phyloP scores from a whole-genome alignment of 306 rosid genomes.

The Abrus pulchellus region DNA sequence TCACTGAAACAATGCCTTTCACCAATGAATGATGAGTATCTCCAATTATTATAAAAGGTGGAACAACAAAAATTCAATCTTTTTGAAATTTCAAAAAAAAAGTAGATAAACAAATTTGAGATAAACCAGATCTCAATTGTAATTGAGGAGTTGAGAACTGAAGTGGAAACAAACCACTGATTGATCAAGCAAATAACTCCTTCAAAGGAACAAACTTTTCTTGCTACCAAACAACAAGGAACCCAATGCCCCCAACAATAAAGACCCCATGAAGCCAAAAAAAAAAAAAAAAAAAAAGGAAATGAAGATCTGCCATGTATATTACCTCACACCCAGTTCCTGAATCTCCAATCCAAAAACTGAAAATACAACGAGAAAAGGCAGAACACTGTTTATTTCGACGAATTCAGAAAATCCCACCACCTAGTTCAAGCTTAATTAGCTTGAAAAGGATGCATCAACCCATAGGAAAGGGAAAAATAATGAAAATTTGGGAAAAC shows the following conservation, averaged over 20 bases:
- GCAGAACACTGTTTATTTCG: slow-evolving; percentile 52
- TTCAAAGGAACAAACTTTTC: slow-evolving; percentile 46
- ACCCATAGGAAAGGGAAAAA: slow-evolving; percentile 20
- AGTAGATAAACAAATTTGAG: slow-evolving; percentile 18
- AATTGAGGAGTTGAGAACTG: slow-evolving; percentile 32
- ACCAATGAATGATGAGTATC: slow-evolving; percentile 25
- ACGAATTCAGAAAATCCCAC: slow-evolving; percentile 66
- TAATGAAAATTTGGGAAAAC: slow-evolving; percentile 25
- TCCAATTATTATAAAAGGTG: slow-evolving; percentile 27
- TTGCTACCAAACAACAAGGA: slow-evolving; percentile 26
- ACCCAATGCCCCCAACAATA: slow-evolving; percentile 45
- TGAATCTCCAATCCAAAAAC: slow-evolving; percentile 47
- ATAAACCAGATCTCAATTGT: slow-evolving; percentile 54
- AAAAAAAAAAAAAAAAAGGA: slow-evolving; percentile 1
- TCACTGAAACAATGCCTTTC: slow-evolving; percentile 25
- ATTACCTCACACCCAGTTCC: slow-evolving; percentile 70
- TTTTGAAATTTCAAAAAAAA: slow-evolving; percentile 25
- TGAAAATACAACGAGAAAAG: not conserved
- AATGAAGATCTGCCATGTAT: slow-evolving; percentile 59
- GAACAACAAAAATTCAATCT: slow-evolving; percentile 8
- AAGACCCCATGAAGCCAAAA: slow-evolving; percentile 32
- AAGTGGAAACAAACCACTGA: slow-evolving; percentile 28
- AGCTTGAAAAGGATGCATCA: slow-evolving; percentile 33
- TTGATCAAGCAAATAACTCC: slow-evolving; percentile 38
- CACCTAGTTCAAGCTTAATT: slow-evolving; percentile 41